Evolutionary conservation across 371 early-diverging fungal species (phyloP).

Genomic region (Rhizopus sp.): DNA sequence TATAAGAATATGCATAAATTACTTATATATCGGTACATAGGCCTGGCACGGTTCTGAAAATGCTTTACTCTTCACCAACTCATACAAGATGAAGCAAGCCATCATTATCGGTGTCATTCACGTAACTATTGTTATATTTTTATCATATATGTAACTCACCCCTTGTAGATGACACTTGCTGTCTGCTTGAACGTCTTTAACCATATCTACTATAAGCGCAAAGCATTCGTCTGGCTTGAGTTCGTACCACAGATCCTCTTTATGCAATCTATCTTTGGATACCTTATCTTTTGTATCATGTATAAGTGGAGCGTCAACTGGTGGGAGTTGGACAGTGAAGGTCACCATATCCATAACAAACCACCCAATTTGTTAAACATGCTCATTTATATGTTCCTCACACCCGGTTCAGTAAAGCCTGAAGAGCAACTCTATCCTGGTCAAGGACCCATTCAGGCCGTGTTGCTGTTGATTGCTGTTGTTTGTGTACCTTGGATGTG

Average conservation of each 20-base stretch:
- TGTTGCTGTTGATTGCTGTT: conserved; percentile 85
- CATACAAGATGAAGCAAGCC: conserved; percentile 99
- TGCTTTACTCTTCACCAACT: conserved; percentile 94
- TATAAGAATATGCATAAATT: not conserved
- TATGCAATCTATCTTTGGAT: conserved; percentile 95
- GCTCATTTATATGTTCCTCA: conserved; percentile 98
- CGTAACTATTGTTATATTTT: conserved; percentile 32
- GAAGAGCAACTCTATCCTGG: conserved; percentile 81
- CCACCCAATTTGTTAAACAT: conserved; percentile 97
- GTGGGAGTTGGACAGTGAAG: conserved; percentile 70
- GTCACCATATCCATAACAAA: conserved; percentile 67
- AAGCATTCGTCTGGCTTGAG: conserved; percentile 81
- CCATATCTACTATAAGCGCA: conserved; percentile 84
- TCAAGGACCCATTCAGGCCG: conserved; percentile 85
- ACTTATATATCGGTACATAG: conserved; percentile 45
- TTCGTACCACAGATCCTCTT: conserved; percentile 96
- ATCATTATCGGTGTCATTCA: conserved; percentile 98
- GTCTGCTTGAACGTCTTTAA: conserved; percentile 93
- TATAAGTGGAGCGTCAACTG: conserved; percentile 97
- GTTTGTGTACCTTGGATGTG: conserved; percentile 99
- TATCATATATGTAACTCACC: not conserved
- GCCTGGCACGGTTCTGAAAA: conserved; percentile 97
- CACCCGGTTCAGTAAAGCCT: conserved; percentile 86
- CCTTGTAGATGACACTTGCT: conserved; percentile 88
- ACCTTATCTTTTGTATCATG: conserved; percentile 90